These are phyloP conservation scores for Eucalyptus cloeziana DNA, from an alignment of 345 rosid species.

Conservation along the genomic window DNA sequence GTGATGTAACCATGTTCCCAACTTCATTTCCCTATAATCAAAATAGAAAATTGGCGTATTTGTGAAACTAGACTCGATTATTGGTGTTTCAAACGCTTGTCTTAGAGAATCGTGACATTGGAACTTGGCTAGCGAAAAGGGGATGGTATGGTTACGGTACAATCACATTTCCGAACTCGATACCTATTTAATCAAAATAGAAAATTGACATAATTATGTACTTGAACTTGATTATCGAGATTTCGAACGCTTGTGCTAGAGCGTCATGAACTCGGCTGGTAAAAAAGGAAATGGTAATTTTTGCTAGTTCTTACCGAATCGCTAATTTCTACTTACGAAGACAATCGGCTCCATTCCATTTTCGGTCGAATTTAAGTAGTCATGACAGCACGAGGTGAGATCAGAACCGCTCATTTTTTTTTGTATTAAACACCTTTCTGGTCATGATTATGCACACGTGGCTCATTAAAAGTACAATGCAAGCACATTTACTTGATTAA, in stretches of 20 bases:
- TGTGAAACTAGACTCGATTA: too few species aligned
- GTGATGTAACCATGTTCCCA: too few species aligned
- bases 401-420: too few species aligned
- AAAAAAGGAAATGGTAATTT: not conserved
- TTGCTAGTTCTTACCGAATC: not conserved
- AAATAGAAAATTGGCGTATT: too few species aligned
- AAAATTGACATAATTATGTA: not conserved
- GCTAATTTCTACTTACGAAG: not conserved
- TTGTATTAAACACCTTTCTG: not conserved
- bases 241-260: not conserved
- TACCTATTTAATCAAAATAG: not conserved
- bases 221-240: too few species aligned
- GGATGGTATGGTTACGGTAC: accelerated
- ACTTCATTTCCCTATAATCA: too few species aligned
- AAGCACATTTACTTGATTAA: not conserved
- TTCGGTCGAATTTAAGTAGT: not conserved
- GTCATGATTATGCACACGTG: not conserved
- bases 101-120: too few species aligned
- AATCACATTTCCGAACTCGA: accelerated
- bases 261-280: not conserved
- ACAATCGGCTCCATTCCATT: not conserved
- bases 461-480: not conserved
- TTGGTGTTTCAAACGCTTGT: accelerated
- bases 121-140: too few species aligned
- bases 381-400: not conserved